Conservation (phyloP, 2,329 filamentous ascomycete species). For the Neonectria punicea region DNA sequence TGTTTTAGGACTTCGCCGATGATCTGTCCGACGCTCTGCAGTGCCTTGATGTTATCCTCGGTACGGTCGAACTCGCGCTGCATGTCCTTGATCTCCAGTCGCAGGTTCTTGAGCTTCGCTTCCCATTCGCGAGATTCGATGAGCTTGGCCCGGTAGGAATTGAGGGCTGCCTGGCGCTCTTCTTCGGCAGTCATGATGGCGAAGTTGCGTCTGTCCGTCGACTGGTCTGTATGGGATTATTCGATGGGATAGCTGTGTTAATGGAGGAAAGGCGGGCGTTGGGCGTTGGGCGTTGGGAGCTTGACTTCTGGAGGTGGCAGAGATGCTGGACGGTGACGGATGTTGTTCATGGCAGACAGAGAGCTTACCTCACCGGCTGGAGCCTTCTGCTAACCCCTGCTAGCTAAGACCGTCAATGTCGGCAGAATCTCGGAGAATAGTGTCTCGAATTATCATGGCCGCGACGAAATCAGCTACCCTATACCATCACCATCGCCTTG, state of each 20-base stretch:
- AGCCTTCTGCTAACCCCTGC: conserved; percentile 48
- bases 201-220: conserved; percentile 11
- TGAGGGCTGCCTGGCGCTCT: conserved; percentile 75
- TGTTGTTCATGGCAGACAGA: conserved; percentile 39
- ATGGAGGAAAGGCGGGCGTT: conserved; percentile 4
- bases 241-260: conserved; percentile 4
- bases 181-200: conserved; percentile 63
- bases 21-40: conserved; percentile 99
- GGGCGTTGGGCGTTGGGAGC: conserved; percentile 23
- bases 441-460: too few species aligned
- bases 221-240: not conserved
- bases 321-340: conserved; percentile 32
- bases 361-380: conserved; percentile 56
- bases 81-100: conserved; percentile 94
- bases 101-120: conserved; percentile 92
- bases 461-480: conserved; percentile 16
- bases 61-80: conserved; percentile 96
- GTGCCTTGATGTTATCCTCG: conserved; percentile 98
- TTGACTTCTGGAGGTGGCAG: conserved; percentile 28
- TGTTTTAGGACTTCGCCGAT: conserved; percentile 99
- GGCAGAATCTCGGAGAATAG: conserved; percentile 48
- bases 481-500: not conserved
- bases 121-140: conserved; percentile 99
- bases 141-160: conserved; percentile 82
- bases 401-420: conserved; percentile 27